Base-by-base conservation (phyloP, 805 yeast genomes). In the Candida sanyiensis region DNA sequence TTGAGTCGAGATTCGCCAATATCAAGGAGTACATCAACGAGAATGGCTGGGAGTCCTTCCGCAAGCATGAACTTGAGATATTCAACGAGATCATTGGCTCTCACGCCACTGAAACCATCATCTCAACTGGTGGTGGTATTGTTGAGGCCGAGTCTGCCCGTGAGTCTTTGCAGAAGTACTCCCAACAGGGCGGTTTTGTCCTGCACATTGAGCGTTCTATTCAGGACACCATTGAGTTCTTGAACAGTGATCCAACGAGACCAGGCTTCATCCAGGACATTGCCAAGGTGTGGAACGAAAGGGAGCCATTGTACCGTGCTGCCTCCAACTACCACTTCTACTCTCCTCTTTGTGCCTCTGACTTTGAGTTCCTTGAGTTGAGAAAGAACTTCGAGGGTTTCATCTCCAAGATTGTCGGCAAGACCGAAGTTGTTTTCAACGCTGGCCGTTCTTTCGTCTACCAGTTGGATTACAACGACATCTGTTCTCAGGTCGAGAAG, bases 91-190 rank as follows among this genome's bases (percentile, higher is more conserved):
- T 70, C 22, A 46, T 83, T 15, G 42, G 49, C 5, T 50, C 56
- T 10, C 57, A 64, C 40, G 66, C 71, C 3, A 56, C 58, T 13
- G 58, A 66, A 22, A 68, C 78, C 51, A 83, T 90, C 17, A 72
- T 90, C 39, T 85, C 97, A 0, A 85, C 96, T 35, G 99, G 99
- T 24, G 99, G 99, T 31, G 99, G 99, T 8, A 70, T 93, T 44
- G 95, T 93, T 20, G 97, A 90, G 62, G 72, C 72, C 28, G 69
- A 69, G 7, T 72, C 60, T n/a, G 77, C 94, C 5, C 74, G 97
- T 51, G 68, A 68, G 9, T 48, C 75, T 7, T 67, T 93, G 58
- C 71, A 78, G 49, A 57, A 67, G 7, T 83, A 77, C 58, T 61
- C 63, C 7, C 51, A 63, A 17, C 46, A 61, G 11, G 48, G 48